Conservation (phyloP, 345 rosid species). For the Passiflora organensis region DNA sequence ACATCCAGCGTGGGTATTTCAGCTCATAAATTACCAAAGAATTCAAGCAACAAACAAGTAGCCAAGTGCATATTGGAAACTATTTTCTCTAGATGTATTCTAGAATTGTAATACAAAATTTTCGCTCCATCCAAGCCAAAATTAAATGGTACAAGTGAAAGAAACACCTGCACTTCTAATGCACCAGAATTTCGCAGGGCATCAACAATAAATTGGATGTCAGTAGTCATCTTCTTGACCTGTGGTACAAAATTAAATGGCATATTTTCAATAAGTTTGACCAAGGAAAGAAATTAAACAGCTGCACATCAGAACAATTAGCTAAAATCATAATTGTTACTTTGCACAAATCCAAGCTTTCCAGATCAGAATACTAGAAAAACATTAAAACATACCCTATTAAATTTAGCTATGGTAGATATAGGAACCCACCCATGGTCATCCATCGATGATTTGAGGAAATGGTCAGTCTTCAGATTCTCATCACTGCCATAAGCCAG, state of each 20-base stretch:
- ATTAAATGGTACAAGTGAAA: background rate
- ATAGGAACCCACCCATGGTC: conserved; percentile 86
- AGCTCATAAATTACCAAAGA: background rate
- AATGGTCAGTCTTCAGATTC: conserved; percentile 67
- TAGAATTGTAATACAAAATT: background rate
- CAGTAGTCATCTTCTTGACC: conserved; percentile 82
- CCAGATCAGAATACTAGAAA: too few species aligned
- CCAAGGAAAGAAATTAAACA: too few species aligned
- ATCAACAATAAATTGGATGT: conserved; percentile 61
- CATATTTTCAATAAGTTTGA: too few species aligned
- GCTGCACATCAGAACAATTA: too few species aligned
- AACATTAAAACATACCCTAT: conserved; percentile 57
- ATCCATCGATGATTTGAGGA: conserved; percentile 80
- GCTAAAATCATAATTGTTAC: background rate
- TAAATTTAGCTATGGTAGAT: conserved; percentile 66
- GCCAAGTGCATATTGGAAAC: background rate
- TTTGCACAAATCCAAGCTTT: too few species aligned
- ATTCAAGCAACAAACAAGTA: background rate
- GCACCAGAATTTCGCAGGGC: conserved; percentile 62
- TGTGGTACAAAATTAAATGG: conserved; percentile 28
- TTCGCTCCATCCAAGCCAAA: background rate
- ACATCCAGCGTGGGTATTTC: background rate
- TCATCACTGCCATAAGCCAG: conserved; percentile 62
- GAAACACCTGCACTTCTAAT: conserved; percentile 74
- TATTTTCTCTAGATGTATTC: background rate